Conservation (phyloP, 805 yeast species). For the Candida easanensis region DNA sequence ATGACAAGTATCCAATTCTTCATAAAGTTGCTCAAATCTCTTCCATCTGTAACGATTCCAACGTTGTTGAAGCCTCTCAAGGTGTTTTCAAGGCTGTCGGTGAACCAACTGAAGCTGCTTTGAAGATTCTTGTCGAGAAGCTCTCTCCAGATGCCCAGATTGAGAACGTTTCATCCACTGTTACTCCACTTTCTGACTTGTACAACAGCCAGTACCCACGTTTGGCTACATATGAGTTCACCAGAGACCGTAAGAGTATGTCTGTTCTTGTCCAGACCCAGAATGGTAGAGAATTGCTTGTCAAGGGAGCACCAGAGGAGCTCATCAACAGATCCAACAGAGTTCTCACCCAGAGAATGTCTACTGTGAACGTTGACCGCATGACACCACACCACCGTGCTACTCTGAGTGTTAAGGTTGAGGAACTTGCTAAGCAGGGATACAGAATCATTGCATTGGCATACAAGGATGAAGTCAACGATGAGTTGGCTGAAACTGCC, state of each 20-base stretch:
- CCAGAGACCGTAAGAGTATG: conserved; percentile 51
- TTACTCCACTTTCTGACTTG: conserved; percentile 27
- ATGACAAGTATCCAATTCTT: conserved; percentile 31
- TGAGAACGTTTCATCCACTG: conserved; percentile 32
- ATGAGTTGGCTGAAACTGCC: conserved; percentile 28
- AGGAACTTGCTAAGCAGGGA: conserved; percentile 36
- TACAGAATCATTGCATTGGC: conserved; percentile 32
- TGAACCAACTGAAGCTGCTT: conserved; percentile 59
- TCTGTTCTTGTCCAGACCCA: conserved; percentile 39
- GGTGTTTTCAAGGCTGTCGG: conserved; percentile 37
- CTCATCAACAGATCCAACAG: conserved; percentile 40
- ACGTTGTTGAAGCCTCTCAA: conserved; percentile 29
- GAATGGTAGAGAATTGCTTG: conserved; percentile 31
- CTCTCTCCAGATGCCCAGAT: conserved; percentile 22
- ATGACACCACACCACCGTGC: conserved; percentile 34
- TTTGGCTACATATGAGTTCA: conserved; percentile 43
- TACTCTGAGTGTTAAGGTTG: conserved; percentile 34
- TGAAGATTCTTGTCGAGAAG: conserved; percentile 39
- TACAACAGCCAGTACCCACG: conserved; percentile 27
- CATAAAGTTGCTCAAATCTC: conserved; percentile 30
- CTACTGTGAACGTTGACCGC: conserved; percentile 18
- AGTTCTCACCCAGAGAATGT: conserved; percentile 32
- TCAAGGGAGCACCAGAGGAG: conserved; percentile 58
- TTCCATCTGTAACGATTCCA: conserved; percentile 37
- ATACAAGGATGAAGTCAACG: conserved; percentile 34